Base-by-base conservation (phyloP, 495 filamentous ascomycete genomes). In the Choiromyces venosus region DNA sequence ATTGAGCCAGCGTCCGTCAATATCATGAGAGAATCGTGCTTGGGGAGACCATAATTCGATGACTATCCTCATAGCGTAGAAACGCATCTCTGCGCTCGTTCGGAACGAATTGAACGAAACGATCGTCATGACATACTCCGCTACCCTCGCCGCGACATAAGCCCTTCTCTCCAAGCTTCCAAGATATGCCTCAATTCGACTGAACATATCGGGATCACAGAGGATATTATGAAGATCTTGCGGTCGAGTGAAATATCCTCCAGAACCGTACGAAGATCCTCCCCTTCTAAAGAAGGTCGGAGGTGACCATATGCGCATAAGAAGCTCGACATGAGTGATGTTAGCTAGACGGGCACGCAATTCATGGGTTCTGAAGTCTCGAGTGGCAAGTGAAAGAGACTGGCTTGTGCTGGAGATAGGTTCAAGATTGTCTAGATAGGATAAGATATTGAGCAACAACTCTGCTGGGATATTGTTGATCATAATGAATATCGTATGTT, bases 221-320 rank as follows among this genome's bases (percentile, higher is more conserved):
- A 82, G 81, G 25, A 82, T 66, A 67, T 80, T 71, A 68, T 80
- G 67, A 33, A 82, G 75, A 46, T 82, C 78, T 37, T 72, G 68
- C 35, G 78, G 73, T 14, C 69, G 68, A 66, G 71, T 64, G 37
- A 71, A 70, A 65, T 80, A 70, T 19, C 40, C 61, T 67, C 68
- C 75, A 10, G 65, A 36, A 33, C 72, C 69, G 33, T 73, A 73
- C 0, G 69, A 10, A 38, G 67, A 69, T 40, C 71, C 69, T 56
- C 68, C 64, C 65, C 68, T 73, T 33, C 67, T 73, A 74, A 82
- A 82, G 68, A 82, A 82, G 7, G 74, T 73, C 66, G 81, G 81
- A n/a, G 81, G 81, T 67, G 78, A 68, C 81, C 81, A 82, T 73
- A 82, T 82, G 40, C 40, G 61, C 71, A 82, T 76, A n/a, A 82